phyloP scores from a whole-genome alignment of 371 early-diverging fungal genomes.

The Chytridiales sp. region DNA sequence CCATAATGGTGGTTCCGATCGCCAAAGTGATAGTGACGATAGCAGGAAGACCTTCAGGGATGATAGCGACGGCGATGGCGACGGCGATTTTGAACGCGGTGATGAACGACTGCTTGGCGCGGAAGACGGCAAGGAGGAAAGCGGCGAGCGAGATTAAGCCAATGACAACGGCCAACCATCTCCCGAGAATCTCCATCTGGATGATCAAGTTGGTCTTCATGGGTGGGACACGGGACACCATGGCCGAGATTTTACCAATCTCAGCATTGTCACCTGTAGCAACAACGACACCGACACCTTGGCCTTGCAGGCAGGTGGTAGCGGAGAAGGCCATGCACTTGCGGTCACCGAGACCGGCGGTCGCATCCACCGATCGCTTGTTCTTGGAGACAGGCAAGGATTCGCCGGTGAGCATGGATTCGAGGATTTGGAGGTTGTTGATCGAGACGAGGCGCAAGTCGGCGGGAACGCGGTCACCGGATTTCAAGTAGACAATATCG shows the following conservation, averaged over 20 bases:
- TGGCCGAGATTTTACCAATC: constrained; percentile 76
- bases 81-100: too few species aligned
- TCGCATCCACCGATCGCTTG: constrained; percentile 51
- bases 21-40: constrained; percentile 24
- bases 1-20: constrained; percentile 55
- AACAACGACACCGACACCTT: constrained; percentile 63
- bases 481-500: constrained; percentile 61
- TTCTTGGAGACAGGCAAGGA: constrained; percentile 58
- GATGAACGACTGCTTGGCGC: too few species aligned
- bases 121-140: too few species aligned
- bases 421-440: constrained; percentile 62
- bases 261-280: constrained; percentile 62
- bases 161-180: too few species aligned
- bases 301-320: constrained; percentile 63
- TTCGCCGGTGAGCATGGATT: constrained; percentile 72
- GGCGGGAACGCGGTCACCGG: constrained; percentile 72
- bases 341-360: constrained; percentile 64
- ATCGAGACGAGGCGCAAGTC: constrained; percentile 61
- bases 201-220: too few species aligned
- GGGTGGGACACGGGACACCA: too few species aligned
- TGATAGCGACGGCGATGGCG: constrained; percentile 39
- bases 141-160: too few species aligned
- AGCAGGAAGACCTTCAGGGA: constrained; percentile 49
- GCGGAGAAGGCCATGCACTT: constrained; percentile 69
- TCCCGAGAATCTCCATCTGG: too few species aligned